Conservation (phyloP, 257 asterid genomes). For the Solanum medicagineum region DNA sequence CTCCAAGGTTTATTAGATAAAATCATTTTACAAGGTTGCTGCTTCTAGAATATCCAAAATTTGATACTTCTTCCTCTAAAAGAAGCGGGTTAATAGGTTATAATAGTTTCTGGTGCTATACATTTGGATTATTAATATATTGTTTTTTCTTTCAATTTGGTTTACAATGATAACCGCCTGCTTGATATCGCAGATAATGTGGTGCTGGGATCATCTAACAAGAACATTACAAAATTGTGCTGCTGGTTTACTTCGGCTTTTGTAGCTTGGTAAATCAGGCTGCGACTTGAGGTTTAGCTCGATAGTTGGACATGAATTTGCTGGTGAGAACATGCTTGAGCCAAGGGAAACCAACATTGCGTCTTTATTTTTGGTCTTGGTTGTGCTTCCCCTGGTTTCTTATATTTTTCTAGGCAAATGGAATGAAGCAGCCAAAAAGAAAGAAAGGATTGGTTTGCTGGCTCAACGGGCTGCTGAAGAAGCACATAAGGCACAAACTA, state of each 20-base stretch:
- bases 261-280: constrained; percentile 19
- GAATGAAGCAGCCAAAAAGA: constrained; percentile 46
- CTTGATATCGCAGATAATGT: neutral
- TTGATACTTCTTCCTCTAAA: neutral
- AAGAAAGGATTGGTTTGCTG: constrained; percentile 32
- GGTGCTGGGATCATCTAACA: neutral
- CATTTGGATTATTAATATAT: neutral
- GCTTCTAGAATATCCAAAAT: neutral
- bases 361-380: constrained; percentile 46
- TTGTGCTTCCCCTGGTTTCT: constrained; percentile 68
- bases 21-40: neutral
- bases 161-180: neutral
- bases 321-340: constrained; percentile 67
- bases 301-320: constrained; percentile 54
- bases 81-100: neutral
- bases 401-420: constrained; percentile 70
- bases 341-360: constrained; percentile 71
- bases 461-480: constrained; percentile 47
- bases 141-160: neutral
- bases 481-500: constrained; percentile 25
- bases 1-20: neutral
- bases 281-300: constrained; percentile 12
- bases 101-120: neutral
- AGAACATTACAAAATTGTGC: neutral
- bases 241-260: neutral